phyloP scores from a whole-genome alignment of 306 rosid genomes.

The Begonia peltatifolia region DNA sequence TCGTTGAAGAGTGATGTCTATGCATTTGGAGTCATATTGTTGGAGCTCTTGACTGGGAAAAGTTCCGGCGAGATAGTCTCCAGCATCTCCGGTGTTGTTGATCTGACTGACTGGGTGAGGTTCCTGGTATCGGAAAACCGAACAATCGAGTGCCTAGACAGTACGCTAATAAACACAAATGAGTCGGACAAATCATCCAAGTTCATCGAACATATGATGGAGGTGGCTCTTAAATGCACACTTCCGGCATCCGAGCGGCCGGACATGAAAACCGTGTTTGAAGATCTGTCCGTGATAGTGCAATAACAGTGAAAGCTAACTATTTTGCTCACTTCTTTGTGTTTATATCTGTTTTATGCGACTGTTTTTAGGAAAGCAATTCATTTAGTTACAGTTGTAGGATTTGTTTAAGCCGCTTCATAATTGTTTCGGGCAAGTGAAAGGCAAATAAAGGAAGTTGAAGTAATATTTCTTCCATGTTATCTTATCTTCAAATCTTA shows the following conservation, averaged over 20 bases:
- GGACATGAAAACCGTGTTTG: slow-evolving; percentile 47
- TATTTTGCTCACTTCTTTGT: no score
- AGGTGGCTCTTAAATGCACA: slow-evolving; percentile 54
- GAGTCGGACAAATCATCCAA: slow-evolving; percentile 8
- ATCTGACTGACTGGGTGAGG: slow-evolving; percentile 56
- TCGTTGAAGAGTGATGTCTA: slow-evolving; percentile 70
- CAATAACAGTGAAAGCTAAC: not conserved
- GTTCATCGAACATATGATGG: slow-evolving; percentile 41
- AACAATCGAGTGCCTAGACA: slow-evolving; percentile 46
- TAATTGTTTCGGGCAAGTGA: no score
- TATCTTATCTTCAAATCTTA: no score
- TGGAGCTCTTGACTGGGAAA: slow-evolving; percentile 63
- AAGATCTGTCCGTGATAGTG: slow-evolving; percentile 43
- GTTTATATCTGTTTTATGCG: no score
- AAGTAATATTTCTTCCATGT: no score
- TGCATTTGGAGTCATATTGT: slow-evolving; percentile 64
- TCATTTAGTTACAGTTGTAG: no score
- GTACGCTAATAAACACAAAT: slow-evolving; percentile 22
- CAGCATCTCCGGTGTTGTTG: slow-evolving; percentile 42
- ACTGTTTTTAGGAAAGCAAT: no score
- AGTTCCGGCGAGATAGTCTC: slow-evolving; percentile 46
- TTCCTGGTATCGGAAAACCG: slow-evolving; percentile 34
- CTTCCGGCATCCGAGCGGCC: slow-evolving; percentile 73
- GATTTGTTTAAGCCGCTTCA: no score
- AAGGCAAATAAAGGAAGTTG: no score